A percentile compares a stretch with the other conserved stretches of the same genome.
These are phyloP conservation scores for Colletotrichum sojae DNA, from an alignment of 2,329 filamentous ascomycete genomes.

Conservation along the genomic window DNA sequence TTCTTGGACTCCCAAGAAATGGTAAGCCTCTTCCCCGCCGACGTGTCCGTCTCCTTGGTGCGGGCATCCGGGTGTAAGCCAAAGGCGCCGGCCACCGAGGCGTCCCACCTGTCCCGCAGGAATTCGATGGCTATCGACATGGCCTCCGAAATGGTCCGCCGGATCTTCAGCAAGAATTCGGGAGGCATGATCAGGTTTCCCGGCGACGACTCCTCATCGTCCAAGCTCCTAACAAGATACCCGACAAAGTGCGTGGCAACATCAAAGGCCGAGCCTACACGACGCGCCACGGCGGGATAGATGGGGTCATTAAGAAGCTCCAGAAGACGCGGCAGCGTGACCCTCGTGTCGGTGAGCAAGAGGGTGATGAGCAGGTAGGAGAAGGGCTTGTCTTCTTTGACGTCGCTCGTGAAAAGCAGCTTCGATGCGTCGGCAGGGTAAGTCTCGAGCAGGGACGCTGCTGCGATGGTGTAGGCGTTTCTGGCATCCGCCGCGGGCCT, in stretches of 20 bases:
- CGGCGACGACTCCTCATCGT: conserved; percentile 56
- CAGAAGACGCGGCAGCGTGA: conserved; percentile 73
- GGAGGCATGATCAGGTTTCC: conserved; percentile 64
- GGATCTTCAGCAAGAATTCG: conserved; percentile 73
- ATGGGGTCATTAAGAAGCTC: conserved; percentile 68
- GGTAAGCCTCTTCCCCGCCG: conserved; percentile 60
- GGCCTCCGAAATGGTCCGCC: conserved; percentile 73
- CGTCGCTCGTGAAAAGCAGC: conserved; percentile 67
- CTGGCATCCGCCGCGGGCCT: conserved; percentile 69
- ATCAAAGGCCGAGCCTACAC: conserved; percentile 74
- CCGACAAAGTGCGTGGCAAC: conserved; percentile 73
- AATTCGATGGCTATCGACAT: conserved; percentile 75
- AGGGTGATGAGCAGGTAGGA: conserved; percentile 75
- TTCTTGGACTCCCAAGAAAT: conserved; percentile 72
- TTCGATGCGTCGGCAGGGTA: conserved; percentile 63
- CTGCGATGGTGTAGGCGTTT: conserved; percentile 71
- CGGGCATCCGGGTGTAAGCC: conserved; percentile 73
- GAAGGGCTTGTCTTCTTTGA: conserved; percentile 64
- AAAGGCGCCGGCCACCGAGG: conserved; percentile 72
- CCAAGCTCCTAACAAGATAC: conserved; percentile 68
- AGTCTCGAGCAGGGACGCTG: conserved; percentile 69
- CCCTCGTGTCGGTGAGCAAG: conserved; percentile 76
- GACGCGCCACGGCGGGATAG: conserved; percentile 65
- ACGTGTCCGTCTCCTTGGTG: conserved; percentile 57
- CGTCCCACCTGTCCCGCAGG: conserved; percentile 79